These are phyloP conservation scores for Zymoseptoria passerinii DNA, from an alignment of 2,329 filamentous ascomycete species.

Conservation along the genomic window DNA sequence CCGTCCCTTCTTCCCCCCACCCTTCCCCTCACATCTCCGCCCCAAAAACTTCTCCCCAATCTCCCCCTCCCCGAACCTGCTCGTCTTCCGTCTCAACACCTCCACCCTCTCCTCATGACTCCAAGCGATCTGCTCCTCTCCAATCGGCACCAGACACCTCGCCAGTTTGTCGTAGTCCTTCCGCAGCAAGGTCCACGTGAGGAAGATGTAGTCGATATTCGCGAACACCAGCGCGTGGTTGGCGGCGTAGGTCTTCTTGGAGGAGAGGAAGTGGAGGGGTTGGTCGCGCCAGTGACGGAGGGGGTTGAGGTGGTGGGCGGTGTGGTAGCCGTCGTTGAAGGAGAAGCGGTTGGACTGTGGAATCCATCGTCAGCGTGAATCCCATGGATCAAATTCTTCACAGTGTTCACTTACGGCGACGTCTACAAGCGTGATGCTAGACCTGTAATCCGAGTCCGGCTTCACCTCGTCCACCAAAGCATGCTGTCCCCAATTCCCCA, in stretches of 20 bases:
- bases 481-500: slow-evolving; percentile 79
- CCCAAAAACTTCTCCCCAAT: slow-evolving; percentile 48
- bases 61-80: slow-evolving; percentile 56
- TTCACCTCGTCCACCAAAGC: slow-evolving; percentile 68
- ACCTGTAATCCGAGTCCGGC: slow-evolving; percentile 69
- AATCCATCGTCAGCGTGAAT: neutral
- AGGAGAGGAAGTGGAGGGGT: slow-evolving; percentile 61
- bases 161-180: slow-evolving; percentile 67
- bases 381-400: no score
- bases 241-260: slow-evolving; percentile 57
- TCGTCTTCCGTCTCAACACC: slow-evolving; percentile 58
- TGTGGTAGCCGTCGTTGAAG: slow-evolving; percentile 78
- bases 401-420: slow-evolving; percentile 65
- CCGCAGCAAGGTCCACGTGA: slow-evolving; percentile 58
- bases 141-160: slow-evolving; percentile 63
- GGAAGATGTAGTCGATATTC: slow-evolving; percentile 73
- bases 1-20: neutral
- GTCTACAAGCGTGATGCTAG: slow-evolving; percentile 71
- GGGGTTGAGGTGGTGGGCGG: slow-evolving; percentile 71
- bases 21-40: neutral
- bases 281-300: slow-evolving; percentile 75
- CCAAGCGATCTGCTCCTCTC: slow-evolving; percentile 56
- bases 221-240: slow-evolving; percentile 69
- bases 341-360: slow-evolving; percentile 68
- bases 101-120: slow-evolving; percentile 54